Evolutionary conservation across 208 protist genomes (phyloP), one percentile per base, ranked within the genome.

Genomic region (Leishmania major): DNA sequence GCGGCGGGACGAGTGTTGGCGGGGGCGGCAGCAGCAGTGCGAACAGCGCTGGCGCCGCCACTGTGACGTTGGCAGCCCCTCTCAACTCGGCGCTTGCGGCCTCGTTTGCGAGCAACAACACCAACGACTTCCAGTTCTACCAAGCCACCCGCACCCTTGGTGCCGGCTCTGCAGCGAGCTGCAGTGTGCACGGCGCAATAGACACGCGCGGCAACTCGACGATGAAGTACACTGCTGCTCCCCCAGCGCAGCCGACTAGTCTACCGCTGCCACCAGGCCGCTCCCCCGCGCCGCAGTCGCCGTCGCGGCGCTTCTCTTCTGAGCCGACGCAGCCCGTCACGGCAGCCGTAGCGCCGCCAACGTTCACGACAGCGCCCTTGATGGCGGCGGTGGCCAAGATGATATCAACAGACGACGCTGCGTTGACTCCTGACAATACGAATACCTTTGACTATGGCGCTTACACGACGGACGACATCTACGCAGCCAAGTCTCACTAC

Each of bases 371-470:
- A 43, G 25, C 79, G 53, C 73, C 73, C 13, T 43, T 77, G 49
- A 77, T 77, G 73, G 73, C n/a, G 11, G 73, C 73, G 35, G 73
- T 35, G 31, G 73, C 73, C 11, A 59, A 45, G 28, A 77, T 77
- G 53, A 17, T 77, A 28, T 13, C 35, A 11, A 25, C 80, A 15
- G 74, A 70, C 25, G 60, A 69, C 53, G 72, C 3, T 51, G 55
- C 28, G 35, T 13, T 43, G 45, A 28, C 51, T 19, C 10, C 60
- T 49, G 60, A 19, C 35, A 47, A 78, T 7, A 11, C 78, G 55
- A 55, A n/a, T 11, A 22, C 60, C 31, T 81, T 81, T 35, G 77
- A 83, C 64, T 77, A 77, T 60, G 55, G 47, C 22, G 66, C 49
- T 35, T 64, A 64, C 60, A 57, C 31, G 25, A 51, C 75, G 31